Evolutionary conservation across 31 red algal genomes (phyloP), one percentile per base, ranked within the genome.

Genomic region (Porphyra umbilicalis): DNA sequence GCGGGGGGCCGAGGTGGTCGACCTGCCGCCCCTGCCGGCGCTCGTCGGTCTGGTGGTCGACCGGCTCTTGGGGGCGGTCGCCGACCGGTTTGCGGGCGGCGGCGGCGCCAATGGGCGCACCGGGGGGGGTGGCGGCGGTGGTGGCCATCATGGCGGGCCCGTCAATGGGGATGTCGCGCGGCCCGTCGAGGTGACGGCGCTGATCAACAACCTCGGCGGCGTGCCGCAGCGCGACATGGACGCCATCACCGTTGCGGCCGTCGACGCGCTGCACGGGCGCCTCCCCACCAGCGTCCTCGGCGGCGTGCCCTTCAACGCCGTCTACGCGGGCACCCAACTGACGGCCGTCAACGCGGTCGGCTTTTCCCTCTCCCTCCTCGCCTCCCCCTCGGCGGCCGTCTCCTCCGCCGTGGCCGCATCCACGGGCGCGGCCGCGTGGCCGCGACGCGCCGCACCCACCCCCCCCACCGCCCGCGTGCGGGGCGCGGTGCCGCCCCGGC

Each of bases 201-300:
- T 87, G 30, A 68, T 95, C 10, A 95, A 95, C 79, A 95, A 95
- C 35, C 79, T 95, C n/a, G 93, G 93, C 16, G 82, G 83, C n/a
- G 86, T 91, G 46, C 77, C 89, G 38, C 81, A 79, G 36, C 74
- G 40, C 30, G 93, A 95, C n/a, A 95, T 95, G 88, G 82, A 83
- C 10, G 89, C 90, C 78, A 34, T 94, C 31, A 18, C 35, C 16
- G 67, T 83, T n/a, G 88, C 57, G 30, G 46, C 83, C 11, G 85
- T 71, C 33, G 74, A 84, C 4, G 46, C 78, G 38, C 37, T 95
- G 11, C 81, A 79, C 67, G 20, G 33, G 32, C 76, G 75, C 11
- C 33, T 68, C 76, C 83, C 46, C 36, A 76, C 32, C 34, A 80
- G 81, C 57, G 78, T 88, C 13, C 87, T 88, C 39, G 80, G 85